Percentiles rank a stretch among this genome's conserved stretches.
phyloP scores from a whole-genome alignment of 2,329 filamentous ascomycete genomes.

The Pseudopyrenochaeta lycopersici region DNA sequence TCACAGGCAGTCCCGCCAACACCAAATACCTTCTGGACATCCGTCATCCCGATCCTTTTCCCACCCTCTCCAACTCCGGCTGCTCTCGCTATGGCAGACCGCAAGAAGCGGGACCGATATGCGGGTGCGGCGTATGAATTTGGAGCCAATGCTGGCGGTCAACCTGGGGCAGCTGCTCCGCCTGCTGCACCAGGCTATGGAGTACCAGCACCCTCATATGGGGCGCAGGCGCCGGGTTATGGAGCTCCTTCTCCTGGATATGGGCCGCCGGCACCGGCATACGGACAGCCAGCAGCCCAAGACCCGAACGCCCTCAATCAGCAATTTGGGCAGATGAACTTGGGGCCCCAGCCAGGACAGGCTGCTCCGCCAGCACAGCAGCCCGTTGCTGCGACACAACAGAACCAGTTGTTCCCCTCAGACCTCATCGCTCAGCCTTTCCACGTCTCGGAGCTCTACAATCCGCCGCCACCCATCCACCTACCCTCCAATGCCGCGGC shows the following conservation, averaged over 20 bases:
- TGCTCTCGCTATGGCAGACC: conserved; percentile 42
- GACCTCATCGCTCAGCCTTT: conserved; percentile 93
- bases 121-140: conserved; percentile 96
- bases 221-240: conserved; percentile 45
- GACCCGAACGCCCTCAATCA: conserved; percentile 74
- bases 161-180: conserved; percentile 58
- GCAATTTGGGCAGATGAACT: conserved; percentile 81
- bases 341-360: conserved; percentile 62
- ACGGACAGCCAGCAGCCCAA: conserved; percentile 58
- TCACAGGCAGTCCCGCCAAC: conserved; percentile 23
- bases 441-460: conserved; percentile 90
- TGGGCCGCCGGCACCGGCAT: conserved; percentile 37
- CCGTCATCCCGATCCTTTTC: conserved; percentile 13
- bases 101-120: conserved; percentile 93
- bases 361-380: conserved; percentile 40
- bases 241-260: conserved; percentile 53
- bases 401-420: conserved; percentile 88
- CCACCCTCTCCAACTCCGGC: conserved; percentile 17
- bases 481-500: conserved; percentile 93
- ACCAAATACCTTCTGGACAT: conserved; percentile 16
- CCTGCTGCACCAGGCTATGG: conserved; percentile 29
- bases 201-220: conserved; percentile 51
- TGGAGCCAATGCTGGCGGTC: conserved; percentile 79
- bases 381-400: conserved; percentile 41
- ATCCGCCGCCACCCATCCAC: conserved; percentile 89